Base-by-base conservation (phyloP, 805 yeast species). In the Saturnispora besseyi region DNA sequence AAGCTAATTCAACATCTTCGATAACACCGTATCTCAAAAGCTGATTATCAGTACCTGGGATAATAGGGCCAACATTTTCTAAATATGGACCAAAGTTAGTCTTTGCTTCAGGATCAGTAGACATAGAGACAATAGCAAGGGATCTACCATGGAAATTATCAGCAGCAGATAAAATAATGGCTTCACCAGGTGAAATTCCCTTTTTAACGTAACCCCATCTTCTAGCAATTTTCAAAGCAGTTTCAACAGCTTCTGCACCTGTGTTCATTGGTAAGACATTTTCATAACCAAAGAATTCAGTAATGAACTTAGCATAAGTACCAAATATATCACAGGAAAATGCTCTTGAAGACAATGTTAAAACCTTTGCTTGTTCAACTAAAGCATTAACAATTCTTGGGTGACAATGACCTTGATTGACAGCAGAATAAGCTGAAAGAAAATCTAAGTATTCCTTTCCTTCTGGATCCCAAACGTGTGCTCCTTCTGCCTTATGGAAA, bases 241-340 rank as follows among this genome's bases (percentile, higher is more conserved):
- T 87, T 72, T 91, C 98, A 40, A 91, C 98, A 9, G 98, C 98
- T 72, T 91, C 98, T 37, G 97, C 97, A 65, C 98, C 98, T 12
- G 98, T 91, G 74, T 91, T 91, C 97, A 90, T 91, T 57, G 98
- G 98, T 64, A 91, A 73, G 10, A 91, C 91, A 84, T 81, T 82
- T 62, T 91, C 98, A 69, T 87, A 91, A 63, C 82, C 77, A 72
- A 91, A 91, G 64, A 72, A 90, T 64, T 89, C 93, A 48, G 96
- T 88, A 53, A 88, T 74, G 62, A 78, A 91, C 66, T 89, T 87
- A 57, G 96, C 93, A 63, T 80, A 91, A 32, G 76, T 75, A 41
- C 96, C 95, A 63, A 89, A 89, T 10, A 82, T 82, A 65, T 90
- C 95, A 48, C 86, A 84, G 8, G 50, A 48, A 66, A 91, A 91